A percentile compares a stretch with the other conserved stretches of the same genome.
Conservation (phyloP, 2,329 filamentous ascomycete species). For the Curvularia spicifera region DNA sequence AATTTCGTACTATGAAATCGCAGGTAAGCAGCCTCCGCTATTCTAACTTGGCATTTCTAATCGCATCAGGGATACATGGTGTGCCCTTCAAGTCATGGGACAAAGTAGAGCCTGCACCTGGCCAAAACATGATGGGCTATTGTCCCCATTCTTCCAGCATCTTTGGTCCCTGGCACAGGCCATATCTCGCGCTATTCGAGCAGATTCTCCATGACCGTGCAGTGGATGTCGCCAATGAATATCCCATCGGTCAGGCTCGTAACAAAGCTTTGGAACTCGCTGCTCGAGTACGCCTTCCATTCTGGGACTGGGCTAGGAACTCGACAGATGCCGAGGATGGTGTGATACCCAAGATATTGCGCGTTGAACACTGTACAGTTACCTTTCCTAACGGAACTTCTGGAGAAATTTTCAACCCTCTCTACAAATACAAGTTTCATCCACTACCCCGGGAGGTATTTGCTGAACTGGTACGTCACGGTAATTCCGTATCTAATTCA, state of each 20-base stretch:
- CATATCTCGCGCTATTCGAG: conserved; percentile 44
- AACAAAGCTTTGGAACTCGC: conserved; percentile 33
- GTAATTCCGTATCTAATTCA: background rate
- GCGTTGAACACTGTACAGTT: conserved; percentile 26
- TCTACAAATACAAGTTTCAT: conserved; percentile 41
- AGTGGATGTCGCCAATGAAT: conserved; percentile 39
- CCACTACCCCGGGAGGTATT: conserved; percentile 40
- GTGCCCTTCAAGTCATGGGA: conserved; percentile 41
- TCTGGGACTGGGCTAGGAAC: conserved; percentile 46
- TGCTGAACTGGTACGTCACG: conserved; percentile 31
- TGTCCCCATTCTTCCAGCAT: conserved; percentile 42
- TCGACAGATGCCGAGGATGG: conserved; percentile 32
- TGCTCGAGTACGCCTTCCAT: conserved; percentile 39
- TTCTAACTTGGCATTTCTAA: conserved; percentile 1
- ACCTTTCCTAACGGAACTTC: conserved; percentile 38
- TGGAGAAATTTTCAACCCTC: conserved; percentile 35
- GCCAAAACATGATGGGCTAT: conserved; percentile 36
- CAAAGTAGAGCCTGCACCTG: conserved; percentile 28
- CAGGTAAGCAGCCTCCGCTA: conserved; percentile 25
- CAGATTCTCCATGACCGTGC: conserved; percentile 41
- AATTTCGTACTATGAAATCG: conserved; percentile 42
- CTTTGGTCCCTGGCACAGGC: conserved; percentile 43
- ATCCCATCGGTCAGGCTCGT: conserved; percentile 31
- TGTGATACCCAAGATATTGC: conserved; percentile 34
- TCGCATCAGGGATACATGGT: conserved; percentile 38